Base-by-base conservation (phyloP, 371 early-diverging fungal species). In the Mucor plumbeus region DNA sequence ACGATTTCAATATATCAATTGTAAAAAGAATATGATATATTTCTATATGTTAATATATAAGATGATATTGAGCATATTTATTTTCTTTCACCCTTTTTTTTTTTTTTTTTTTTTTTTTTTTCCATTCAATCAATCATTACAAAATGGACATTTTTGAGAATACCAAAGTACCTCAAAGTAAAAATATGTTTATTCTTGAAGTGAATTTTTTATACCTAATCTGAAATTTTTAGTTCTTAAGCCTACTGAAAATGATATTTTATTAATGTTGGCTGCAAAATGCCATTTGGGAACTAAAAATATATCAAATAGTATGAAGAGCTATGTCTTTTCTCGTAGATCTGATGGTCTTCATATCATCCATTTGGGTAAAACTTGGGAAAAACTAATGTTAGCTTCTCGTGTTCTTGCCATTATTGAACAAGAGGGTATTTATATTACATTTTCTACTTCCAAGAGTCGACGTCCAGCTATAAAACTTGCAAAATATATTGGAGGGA, bases 391-490 rank as follows among this genome's bases (percentile, higher is more conserved):
- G 59, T 84, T 99, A 59, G 99, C 99, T 68, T 98, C 99, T 70
- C 95, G 99, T 85, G 89, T 97, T 81, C 94, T 99, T 74, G 88
- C 95, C 74, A 90, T 99, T 74, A 95, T 96, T 85, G 95, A 98
- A 90, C 96, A 97, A 70, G 87, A 92, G 59, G 97, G 97, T 75
- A 94, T 99, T 68, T 92, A 92, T 79, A 96, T 97, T 64, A 92
- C 98, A 75, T 95, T 98, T 72, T 93, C 96, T 81, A 95, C 98
- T 80, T 90, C 95, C 68, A 98, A 95, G 81, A 99, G 99, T 72
- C 97, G 97, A 88, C 97, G 99, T 86, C 99, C 99, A 63, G 99
- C 96, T 67, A 88, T 96, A 67, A 99, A 99, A 90, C 99, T 96
- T 85, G 97, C 98, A 65, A 91, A 94, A 75, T 93, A 95, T 90